These are phyloP conservation scores for Amoebophrya sp. DNA, from an alignment of 169 alveolate genomes.

Conservation along the genomic window DNA sequence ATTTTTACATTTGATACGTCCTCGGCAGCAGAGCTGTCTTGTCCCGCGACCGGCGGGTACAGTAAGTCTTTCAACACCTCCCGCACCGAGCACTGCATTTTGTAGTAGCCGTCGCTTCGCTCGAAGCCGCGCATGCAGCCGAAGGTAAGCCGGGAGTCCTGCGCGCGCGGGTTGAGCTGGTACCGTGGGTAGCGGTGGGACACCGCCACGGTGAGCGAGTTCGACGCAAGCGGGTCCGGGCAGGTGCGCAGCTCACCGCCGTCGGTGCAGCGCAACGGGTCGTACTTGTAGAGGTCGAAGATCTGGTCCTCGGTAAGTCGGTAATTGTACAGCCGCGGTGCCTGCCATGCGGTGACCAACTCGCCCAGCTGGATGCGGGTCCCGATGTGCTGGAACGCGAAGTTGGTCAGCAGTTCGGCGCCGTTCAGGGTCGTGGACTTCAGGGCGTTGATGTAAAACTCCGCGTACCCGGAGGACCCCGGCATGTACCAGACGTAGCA, in stretches of 20 bases:
- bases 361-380: background rate
- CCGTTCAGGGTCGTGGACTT: background rate
- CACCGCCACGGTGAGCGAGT: background rate
- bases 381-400: background rate
- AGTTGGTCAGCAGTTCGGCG: background rate
- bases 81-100: too few species aligned
- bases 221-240: background rate
- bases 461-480: background rate
- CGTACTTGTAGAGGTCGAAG: background rate
- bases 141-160: background rate
- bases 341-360: background rate
- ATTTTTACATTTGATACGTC: too few species aligned
- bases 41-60: too few species aligned
- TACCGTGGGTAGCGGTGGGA: background rate
- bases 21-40: too few species aligned
- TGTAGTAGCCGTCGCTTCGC: background rate
- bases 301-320: background rate
- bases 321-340: background rate
- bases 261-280: background rate
- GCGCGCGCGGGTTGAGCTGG: background rate
- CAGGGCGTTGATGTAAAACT: background rate
- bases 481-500: background rate
- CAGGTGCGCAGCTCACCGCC: background rate
- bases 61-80: too few species aligned
- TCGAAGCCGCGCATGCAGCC: background rate